Base-by-base conservation (phyloP, 2,329 filamentous ascomycete species). In the Trichophyton schoenleinii region DNA sequence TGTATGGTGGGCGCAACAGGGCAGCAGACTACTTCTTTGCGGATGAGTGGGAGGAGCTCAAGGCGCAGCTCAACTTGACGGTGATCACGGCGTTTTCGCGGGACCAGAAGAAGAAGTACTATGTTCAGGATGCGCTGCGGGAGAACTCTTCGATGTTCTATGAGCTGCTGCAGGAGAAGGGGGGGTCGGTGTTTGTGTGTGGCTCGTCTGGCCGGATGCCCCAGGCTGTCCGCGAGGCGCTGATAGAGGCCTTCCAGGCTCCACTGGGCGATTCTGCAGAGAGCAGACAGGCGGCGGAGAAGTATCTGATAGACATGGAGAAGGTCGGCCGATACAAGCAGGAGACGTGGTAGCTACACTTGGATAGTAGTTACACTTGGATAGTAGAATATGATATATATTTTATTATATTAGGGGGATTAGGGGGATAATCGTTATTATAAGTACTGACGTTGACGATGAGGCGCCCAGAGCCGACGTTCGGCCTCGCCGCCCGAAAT, bases 1-100 rank as follows among this genome's bases (percentile, higher is more conserved):
- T 97, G 73, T 97, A 90, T 66, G 94, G 94, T 9, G 90, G 88
- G 65, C 85, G 94, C 36, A 95, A 89, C 68, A 75, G 78, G 9
- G 68, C 76, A 0, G 82, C 86, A 0, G 94, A 99, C 71, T 96
- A 83, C 74, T 91, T 91, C 75, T 99, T 94, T 71, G 73, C 78
- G 3, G 73, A 85, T 0, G 91, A 97, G 64, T 96, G 91, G 91
- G 68, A 75, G 1, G 46, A 69, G 0, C 66, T 85, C 4, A 65
- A 72, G 5, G 65, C 70, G 1, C 62, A 72, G 1, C 72, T 79
- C 1, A 72, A 75, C 1, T 72, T 88, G 4, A 73, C 78, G 5
- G 79, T 88, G 1, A 75, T 81, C 59, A 80, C 83, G 0, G 87
- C 87, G 0, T 90, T 90, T 69, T 90, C 87, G 2, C 75, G 88